A percentile compares a stretch with the other conserved stretches of the same genome.
Evolutionary conservation across 805 yeast species (phyloP).

Genomic region (Cyberlindnera veronae): DNA sequence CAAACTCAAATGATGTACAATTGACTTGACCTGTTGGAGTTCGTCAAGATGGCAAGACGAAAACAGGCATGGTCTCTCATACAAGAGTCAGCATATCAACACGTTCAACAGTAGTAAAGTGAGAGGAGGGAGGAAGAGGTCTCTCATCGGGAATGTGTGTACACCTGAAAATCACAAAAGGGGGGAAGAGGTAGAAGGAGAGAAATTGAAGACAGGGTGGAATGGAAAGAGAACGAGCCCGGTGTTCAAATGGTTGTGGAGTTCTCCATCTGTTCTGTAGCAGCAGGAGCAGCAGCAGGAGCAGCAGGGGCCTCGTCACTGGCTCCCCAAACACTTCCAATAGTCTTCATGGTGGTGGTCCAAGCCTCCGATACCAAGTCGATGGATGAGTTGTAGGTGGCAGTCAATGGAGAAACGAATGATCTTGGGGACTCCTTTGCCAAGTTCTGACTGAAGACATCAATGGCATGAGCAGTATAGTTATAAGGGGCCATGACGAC

Average conservation of each 20-base stretch:
- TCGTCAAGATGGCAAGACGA: conserved; percentile 2
- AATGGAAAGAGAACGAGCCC: background rate
- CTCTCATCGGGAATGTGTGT: background rate
- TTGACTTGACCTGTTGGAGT: background rate
- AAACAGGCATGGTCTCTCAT: too few species aligned
- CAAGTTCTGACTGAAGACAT: conserved; percentile 38
- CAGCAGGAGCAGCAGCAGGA: conserved; percentile 1
- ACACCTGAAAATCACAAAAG: background rate
- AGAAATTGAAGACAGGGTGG: background rate
- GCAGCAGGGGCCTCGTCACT: background rate
- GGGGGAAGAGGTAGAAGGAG: background rate
- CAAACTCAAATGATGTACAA: background rate
- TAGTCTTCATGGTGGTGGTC: conserved; percentile 6
- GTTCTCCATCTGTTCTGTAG: background rate
- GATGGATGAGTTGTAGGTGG: conserved; percentile 30
- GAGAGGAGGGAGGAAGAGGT: background rate
- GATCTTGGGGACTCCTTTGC: conserved; percentile 36
- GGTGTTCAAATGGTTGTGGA: background rate
- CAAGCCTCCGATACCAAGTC: conserved; percentile 33
- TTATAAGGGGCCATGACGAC: conserved; percentile 34
- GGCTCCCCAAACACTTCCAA: background rate
- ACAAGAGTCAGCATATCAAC: too few species aligned
- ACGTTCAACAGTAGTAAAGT: too few species aligned
- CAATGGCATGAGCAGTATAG: conserved; percentile 33
- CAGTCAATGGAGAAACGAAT: conserved; percentile 29